Evolutionary conservation across 176 grass and related monocot genomes (phyloP).

Genomic region (Stipa capillata): DNA sequence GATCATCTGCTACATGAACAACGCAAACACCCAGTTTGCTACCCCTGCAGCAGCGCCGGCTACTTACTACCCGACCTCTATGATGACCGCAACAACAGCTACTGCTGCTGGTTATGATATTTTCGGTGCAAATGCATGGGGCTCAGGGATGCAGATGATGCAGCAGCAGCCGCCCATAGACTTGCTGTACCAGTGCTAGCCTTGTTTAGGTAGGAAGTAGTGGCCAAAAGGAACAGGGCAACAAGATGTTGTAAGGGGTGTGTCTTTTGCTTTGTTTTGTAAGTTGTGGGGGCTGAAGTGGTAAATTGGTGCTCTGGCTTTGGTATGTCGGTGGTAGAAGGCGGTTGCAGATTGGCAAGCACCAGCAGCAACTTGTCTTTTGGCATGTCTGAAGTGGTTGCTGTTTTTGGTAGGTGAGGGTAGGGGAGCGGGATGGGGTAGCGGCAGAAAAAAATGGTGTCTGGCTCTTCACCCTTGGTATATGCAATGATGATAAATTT

Average conservation of each 20-base stretch:
- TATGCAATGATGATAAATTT: neutral
- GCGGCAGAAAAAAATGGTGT: neutral
- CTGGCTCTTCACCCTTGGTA: neutral
- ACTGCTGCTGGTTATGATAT: neutral
- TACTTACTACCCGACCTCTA: neutral
- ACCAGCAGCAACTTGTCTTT: neutral
- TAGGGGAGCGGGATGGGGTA: neutral
- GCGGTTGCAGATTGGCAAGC: neutral
- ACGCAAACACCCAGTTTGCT: neutral
- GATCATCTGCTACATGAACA: conserved; percentile 28
- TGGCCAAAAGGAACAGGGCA: neutral
- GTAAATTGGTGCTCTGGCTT: neutral
- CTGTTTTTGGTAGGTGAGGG: neutral
- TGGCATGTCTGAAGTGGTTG: neutral
- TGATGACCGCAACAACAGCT: neutral
- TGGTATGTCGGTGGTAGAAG: neutral
- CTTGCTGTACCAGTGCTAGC: conserved; percentile 8
- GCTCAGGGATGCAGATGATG: conserved; percentile 2
- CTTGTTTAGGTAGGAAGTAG: neutral
- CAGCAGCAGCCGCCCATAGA: conserved; percentile 35
- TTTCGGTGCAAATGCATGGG: neutral
- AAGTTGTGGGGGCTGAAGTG: neutral
- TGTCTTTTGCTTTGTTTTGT: neutral
- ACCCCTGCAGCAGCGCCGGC: neutral
- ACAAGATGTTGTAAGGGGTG: neutral